Evolutionary conservation across 2,329 filamentous ascomycete genomes (phyloP), one percentile per base, ranked within the genome.

Genomic region (Aspergillus brunneoviolaceus): DNA sequence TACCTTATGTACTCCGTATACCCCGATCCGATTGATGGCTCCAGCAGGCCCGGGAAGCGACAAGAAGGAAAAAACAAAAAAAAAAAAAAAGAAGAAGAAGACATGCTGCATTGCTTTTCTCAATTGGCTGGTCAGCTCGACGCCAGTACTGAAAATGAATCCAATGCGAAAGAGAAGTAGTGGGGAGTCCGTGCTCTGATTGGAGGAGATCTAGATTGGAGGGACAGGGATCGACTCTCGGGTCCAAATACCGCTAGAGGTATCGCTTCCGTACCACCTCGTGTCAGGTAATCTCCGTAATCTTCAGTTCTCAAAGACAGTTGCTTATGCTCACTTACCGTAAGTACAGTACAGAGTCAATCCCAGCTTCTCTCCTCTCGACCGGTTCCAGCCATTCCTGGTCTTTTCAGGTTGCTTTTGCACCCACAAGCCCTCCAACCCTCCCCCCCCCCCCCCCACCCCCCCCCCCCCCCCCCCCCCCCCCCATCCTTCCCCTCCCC

Each of bases 191-290:
- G 48, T 57, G 49, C 21, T 55, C 33, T 74, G 68, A 73, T 74
- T 75, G 72, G 73, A 62, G 60, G 49, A 29, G 14, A 16, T 19
- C 53, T 64, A 73, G 68, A 72, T 73, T 69, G 69, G 66, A 57
- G 59, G 64, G 39, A 59, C 67, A 69, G 69, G 69, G 71, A 70
- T 69, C 60, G 65, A 62, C 49, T 27, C 56, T 60, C 51, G 57
- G 62, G 47, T 52, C 59, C 49, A 62, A 61, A 63, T 65, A 63
- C 65, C 58, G 42, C 60, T 64, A 63, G 25, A 23, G 12, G 63
- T 63, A 63, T 48, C 19, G 66, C 64, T 61, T 19, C 49, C 52
- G 60, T 67, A 65, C 56, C 54, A 54, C 35, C 7, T 50, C 49
- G 50, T 54, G 63, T 63, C 51, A 57, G 33, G 54, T 45, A 45